Conservation (phyloP, 345 rosid species). For the Brassica napus region DNA sequence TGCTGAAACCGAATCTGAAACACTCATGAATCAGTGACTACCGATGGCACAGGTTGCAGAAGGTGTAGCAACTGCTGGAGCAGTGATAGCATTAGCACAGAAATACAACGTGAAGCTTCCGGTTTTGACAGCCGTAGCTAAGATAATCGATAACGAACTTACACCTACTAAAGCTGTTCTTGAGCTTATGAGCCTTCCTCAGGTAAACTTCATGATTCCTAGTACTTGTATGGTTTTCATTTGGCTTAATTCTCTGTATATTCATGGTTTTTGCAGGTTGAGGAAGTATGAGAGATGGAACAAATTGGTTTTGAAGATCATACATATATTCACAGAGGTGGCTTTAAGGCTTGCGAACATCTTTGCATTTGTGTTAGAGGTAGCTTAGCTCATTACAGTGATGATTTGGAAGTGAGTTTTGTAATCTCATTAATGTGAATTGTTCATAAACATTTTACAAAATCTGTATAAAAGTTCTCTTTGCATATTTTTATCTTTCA, state of each 20-base stretch:
- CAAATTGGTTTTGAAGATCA: slow-evolving; percentile 9
- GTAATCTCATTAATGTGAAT: slow-evolving; percentile 32
- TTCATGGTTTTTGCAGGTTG: slow-evolving; percentile 49
- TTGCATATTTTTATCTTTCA: not conserved
- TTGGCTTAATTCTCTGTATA: not conserved
- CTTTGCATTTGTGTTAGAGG: slow-evolving; percentile 33
- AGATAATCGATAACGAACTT: slow-evolving; percentile 79
- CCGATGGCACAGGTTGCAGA: slow-evolving; percentile 68
- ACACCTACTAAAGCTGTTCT: slow-evolving; percentile 84
- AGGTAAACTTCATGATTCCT: slow-evolving; percentile 42
- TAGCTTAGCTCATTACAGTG: slow-evolving; percentile 14
- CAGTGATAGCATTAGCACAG: slow-evolving; percentile 91
- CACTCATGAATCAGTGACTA: not conserved
- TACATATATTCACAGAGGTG: slow-evolving; percentile 15
- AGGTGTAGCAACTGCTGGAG: slow-evolving; percentile 96
- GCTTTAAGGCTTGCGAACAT: slow-evolving; percentile 10
- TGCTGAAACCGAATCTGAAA: slow-evolving; percentile 7
- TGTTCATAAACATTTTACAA: slow-evolving; percentile 31
- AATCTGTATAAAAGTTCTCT: slow-evolving; percentile 23
- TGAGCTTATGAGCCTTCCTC: slow-evolving; percentile 85
- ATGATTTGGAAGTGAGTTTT: slow-evolving; percentile 29
- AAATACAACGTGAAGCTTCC: slow-evolving; percentile 93
- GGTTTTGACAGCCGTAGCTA: slow-evolving; percentile 90
- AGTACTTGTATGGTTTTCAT: not conserved
- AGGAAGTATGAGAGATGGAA: slow-evolving; percentile 63